Evolutionary conservation across 257 asterid species (phyloP), one percentile per base, ranked within the genome.

Genomic region (Solanum chilense): DNA sequence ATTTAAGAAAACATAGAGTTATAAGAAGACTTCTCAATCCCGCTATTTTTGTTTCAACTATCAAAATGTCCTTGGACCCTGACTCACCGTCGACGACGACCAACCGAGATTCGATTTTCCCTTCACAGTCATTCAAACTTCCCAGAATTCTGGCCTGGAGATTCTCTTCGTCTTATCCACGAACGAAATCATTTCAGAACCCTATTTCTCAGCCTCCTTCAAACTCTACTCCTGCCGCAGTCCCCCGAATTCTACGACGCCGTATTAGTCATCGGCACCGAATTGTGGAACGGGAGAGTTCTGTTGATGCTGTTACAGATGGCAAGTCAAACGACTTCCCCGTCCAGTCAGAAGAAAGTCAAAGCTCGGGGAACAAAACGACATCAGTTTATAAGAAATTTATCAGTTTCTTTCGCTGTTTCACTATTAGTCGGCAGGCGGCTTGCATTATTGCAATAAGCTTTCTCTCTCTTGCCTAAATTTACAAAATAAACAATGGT

Each of bases 31-130:
- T 77, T 4, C n/a, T 41, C 5, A 7, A 7, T 3, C 64, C 64
- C n/a, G 39, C 60, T 7, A 77, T 39, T 77, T 44, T 77, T 9
- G n/a, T 44, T 15, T 23, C 84, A 77, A 2, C 52, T 27, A 45
- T 27, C 42, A 78, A 27, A 27, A 78, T 78, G 84, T 27, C 84
- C 66, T 27, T 78, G 27, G 35, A 78, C 18, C 5, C 39, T 5
- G 31, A 81, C 29, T 49, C 12, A 4, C 68, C 85, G 44, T 47
- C 31, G 42, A 81, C 45, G 42, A 81, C 31, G 69, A 81, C 29
- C 85, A 81, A 49, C 31, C 27, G 98, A 27, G 98, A 93, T 92
- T 95, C 94, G 98, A 91, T 94, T 56, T 95, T 94, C 52, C 97
- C 98, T 4, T 95, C 98, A 9, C 91, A 92, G 45, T 90, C 95